phyloP scores from a whole-genome alignment of 495 filamentous ascomycete species.

The Tuber borchii region DNA sequence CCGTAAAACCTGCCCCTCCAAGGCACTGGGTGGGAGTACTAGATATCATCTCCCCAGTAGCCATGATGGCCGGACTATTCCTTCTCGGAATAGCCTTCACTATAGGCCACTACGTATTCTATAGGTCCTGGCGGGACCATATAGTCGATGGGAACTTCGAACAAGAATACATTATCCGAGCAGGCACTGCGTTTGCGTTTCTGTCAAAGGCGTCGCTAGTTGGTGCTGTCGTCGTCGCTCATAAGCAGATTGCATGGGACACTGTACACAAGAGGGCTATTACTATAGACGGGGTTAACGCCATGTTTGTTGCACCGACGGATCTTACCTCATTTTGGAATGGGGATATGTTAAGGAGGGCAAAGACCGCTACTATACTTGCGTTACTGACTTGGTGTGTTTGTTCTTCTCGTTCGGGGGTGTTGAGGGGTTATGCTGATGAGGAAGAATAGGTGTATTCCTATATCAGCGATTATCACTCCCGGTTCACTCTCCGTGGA shows the following conservation, averaged over 20 bases:
- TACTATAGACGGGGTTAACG: neutral
- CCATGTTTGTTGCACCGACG: neutral
- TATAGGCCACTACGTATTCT: neutral
- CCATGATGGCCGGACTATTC: neutral
- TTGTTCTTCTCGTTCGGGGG: neutral
- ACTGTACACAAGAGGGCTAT: neutral
- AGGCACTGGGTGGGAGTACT: neutral
- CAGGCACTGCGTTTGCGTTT: constrained; percentile 6
- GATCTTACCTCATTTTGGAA: neutral
- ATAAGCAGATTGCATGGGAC: constrained; percentile 7
- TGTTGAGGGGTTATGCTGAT: neutral
- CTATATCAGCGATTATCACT: neutral
- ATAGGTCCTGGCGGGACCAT: neutral
- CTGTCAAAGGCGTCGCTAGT: constrained; percentile 2
- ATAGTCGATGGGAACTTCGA: neutral
- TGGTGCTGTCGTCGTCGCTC: constrained; percentile 4
- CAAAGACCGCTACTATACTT: neutral
- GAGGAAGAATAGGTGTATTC: neutral
- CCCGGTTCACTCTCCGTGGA: neutral
- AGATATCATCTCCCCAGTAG: neutral
- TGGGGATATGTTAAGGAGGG: neutral
- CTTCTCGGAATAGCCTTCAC: neutral
- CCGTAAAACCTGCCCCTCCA: neutral
- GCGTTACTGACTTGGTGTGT: neutral
- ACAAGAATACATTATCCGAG: neutral